These are phyloP conservation scores for Psilocybe azurescens DNA, from an alignment of 768 basidiomycete genomes.

Conservation along the genomic window DNA sequence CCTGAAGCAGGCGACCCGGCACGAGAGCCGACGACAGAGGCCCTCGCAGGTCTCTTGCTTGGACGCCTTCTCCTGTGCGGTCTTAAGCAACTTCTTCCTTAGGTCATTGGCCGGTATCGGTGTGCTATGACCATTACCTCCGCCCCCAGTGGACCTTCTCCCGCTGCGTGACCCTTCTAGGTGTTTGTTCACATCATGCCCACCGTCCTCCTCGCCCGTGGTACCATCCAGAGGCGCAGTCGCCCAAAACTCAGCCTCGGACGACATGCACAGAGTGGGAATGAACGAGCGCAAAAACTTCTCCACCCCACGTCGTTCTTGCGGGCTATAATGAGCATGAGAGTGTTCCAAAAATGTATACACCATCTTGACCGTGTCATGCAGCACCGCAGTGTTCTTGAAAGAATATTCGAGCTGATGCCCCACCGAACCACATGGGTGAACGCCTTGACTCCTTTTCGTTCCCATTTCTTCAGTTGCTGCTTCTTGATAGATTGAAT, in stretches of 20 bases:
- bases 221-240: conserved; percentile 57
- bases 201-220: conserved; percentile 45
- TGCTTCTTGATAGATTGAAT: conserved; percentile 72
- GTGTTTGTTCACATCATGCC: conserved; percentile 34
- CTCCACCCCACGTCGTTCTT: conserved; percentile 85
- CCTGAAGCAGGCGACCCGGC: conserved; percentile 44
- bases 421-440: conserved; percentile 52
- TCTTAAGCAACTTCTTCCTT: conserved; percentile 80
- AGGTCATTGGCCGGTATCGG: conserved; percentile 68
- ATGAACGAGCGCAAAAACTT: conserved; percentile 85
- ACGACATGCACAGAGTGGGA: conserved; percentile 78
- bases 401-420: conserved; percentile 84
- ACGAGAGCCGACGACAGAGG: conserved; percentile 46
- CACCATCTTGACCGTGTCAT: conserved; percentile 89
- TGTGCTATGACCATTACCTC: conserved; percentile 39
- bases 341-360: conserved; percentile 92
- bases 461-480: conserved; percentile 51
- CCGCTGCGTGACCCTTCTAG: conserved; percentile 45
- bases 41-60: conserved; percentile 26
- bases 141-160: conserved; percentile 51
- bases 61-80: conserved; percentile 63
- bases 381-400: conserved; percentile 78
- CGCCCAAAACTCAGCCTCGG: conserved; percentile 68
- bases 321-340: conserved; percentile 70
- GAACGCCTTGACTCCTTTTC: conserved; percentile 42